Evolutionary conservation across 2,329 filamentous ascomycete genomes (phyloP).

Genomic region (Ophiocordyceps camponoti-saundersi): DNA sequence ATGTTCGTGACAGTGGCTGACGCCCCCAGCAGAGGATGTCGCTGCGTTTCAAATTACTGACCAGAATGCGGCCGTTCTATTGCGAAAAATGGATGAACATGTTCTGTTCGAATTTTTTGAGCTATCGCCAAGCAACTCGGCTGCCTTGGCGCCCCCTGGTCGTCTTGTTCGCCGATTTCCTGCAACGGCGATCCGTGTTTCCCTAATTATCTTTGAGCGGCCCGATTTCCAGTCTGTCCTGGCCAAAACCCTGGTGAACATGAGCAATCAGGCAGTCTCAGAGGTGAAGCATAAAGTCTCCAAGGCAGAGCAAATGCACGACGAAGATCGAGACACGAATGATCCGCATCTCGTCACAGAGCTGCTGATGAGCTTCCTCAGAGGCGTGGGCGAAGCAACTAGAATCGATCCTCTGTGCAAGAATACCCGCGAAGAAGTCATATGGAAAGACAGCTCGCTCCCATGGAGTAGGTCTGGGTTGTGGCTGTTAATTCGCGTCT

Average conservation of each 20-base stretch:
- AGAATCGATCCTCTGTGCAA: constrained; percentile 24
- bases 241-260: constrained; percentile 9
- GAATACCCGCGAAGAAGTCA: constrained; percentile 30
- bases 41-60: not conserved
- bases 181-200: not conserved
- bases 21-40: not conserved
- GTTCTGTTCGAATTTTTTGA: constrained; percentile 17
- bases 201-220: not conserved
- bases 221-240: constrained; percentile 8
- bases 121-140: constrained; percentile 9
- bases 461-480: constrained; percentile 1
- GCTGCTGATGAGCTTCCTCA: constrained; percentile 22
- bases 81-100: constrained; percentile 5
- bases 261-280: constrained; percentile 11
- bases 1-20: not conserved
- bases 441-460: not conserved
- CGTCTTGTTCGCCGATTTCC: constrained; percentile 1
- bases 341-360: constrained; percentile 35
- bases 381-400: constrained; percentile 13
- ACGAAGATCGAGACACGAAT: constrained; percentile 29
- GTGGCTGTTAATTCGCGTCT: constrained; percentile 4
- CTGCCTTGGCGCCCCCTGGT: constrained; percentile 9
- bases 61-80: constrained; percentile 19
- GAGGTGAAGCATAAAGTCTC: constrained; percentile 6
- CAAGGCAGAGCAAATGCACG: constrained; percentile 19